phyloP scores from a whole-genome alignment of 176 grass and related monocot genomes.

The Raddia guianensis region DNA sequence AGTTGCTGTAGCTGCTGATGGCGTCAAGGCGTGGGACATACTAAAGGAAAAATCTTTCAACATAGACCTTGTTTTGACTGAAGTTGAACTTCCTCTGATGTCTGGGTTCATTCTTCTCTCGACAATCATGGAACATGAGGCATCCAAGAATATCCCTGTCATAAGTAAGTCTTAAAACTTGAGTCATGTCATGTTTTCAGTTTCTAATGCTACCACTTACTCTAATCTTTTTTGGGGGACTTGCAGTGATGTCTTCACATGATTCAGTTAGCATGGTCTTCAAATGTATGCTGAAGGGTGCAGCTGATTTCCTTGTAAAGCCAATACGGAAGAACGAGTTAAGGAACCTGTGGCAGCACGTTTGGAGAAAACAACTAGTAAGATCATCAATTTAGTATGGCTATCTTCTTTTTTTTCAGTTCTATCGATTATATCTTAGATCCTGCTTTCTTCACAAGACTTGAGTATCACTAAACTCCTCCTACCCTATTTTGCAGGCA shows the following conservation, averaged over 20 bases:
- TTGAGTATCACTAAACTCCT: conserved; percentile 13
- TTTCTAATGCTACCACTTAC: conserved; percentile 3
- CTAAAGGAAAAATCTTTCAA: conserved; percentile 87
- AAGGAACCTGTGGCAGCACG: conserved; percentile 95
- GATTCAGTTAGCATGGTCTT: conserved; percentile 97
- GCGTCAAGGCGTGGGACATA: conserved; percentile 85
- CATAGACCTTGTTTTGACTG: conserved; percentile 89
- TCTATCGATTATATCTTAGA: neutral
- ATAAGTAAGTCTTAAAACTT: conserved; percentile 69
- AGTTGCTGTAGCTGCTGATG: conserved; percentile 77
- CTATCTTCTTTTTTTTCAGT: conserved; percentile 11
- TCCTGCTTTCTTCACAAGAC: neutral
- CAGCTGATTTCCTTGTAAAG: conserved; percentile 96
- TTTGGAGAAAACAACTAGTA: conserved; percentile 98
- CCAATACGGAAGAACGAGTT: conserved; percentile 95
- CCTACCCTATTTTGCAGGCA: conserved; percentile 50
- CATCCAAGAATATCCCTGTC: conserved; percentile 91
- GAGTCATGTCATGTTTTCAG: neutral
- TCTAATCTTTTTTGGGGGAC: conserved; percentile 12
- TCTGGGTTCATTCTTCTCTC: conserved; percentile 90
- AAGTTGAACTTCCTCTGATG: conserved; percentile 90
- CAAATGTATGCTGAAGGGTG: conserved; percentile 99
- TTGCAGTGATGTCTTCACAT: conserved; percentile 98
- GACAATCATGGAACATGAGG: conserved; percentile 92
- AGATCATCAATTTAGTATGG: conserved; percentile 21